Evolutionary conservation across 352 stramenopile species (phyloP), one percentile per base, ranked within the genome.

Genomic region (Globisporangium ultimum): DNA sequence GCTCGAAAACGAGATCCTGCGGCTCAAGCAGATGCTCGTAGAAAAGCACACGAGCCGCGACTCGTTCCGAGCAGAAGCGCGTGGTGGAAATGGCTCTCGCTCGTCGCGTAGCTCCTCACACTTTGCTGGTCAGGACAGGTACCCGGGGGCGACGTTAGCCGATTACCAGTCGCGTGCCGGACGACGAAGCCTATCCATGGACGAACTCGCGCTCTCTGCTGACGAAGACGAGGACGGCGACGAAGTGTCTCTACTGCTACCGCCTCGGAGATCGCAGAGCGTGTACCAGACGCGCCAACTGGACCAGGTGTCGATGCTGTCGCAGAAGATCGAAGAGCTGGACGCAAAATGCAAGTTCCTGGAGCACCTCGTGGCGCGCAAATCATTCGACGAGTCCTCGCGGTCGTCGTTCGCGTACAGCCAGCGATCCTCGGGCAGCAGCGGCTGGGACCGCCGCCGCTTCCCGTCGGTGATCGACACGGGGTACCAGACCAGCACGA

Each of bases 301-400:
- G 21, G 82, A 90, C 28, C 69, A 88, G 34, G 80, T 92, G 17
- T 80, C 78, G 11, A 72, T 76, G 57, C 59, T 92, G 13, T 83
- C 74, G 2, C 71, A 72, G 11, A 80, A 82, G 46, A 90, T 93
- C 34, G 81, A 93, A 64, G 81, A 91, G 46, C 59, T 93, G 55
- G 81, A 93, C 46, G 74, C 75, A 0, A 93, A 93, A 59, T 93
- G 84, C 66, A 85, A 86, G 36, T 87, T 87, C 28, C 62, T 93
- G 46, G 84, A 93, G 66, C 76, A 85, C 47, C 68, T 91, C 36
- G 78, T 93, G 36, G 70, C 77, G 18, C 72, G 76, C 18, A 77
- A 72, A 46, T 77, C 71, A 13, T 72, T 76, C n/a, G 71, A 85
- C 7, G 69, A 84, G 20, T 63, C 56, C 13, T 56, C 56, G 17